Evolutionary conservation across 2,329 filamentous ascomycete genomes (phyloP).

Genomic region (Sclerotinia glacialis): DNA sequence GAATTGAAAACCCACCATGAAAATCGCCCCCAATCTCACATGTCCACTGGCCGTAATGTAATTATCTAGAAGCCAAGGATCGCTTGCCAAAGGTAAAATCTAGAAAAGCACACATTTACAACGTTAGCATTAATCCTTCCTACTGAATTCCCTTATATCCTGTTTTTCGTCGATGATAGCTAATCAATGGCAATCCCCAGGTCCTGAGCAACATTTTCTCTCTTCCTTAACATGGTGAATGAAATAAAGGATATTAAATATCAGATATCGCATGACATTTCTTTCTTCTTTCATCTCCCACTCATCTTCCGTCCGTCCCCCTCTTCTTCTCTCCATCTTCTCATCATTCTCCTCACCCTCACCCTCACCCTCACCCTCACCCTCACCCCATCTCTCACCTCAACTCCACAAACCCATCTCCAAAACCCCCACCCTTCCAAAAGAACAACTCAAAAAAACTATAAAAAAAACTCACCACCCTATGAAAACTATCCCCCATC

Average conservation of each 20-base stretch:
- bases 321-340: too few relatives aligned
- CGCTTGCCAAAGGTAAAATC: conserved; percentile 61
- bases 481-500: conserved; percentile 66
- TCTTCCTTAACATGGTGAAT: not conserved
- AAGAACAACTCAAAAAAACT: too few relatives aligned
- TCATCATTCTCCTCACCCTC: not conserved
- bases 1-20: conserved; percentile 50
- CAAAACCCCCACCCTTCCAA: too few relatives aligned
- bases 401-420: not conserved
- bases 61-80: conserved; percentile 67
- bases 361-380: too few relatives aligned
- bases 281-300: not conserved
- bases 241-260: not conserved
- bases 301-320: not conserved
- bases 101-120: conserved; percentile 36
- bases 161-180: not conserved
- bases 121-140: not conserved
- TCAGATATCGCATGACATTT: not conserved
- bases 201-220: not conserved
- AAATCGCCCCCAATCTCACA: conserved; percentile 50
- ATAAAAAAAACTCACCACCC: conserved; percentile 50
- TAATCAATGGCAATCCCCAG: too few relatives aligned
- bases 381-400: too few relatives aligned
- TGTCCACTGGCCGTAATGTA: conserved; percentile 69
- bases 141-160: not conserved